A percentile compares a stretch with the other conserved stretches of the same genome.
These are phyloP conservation scores for Salix udensis DNA, from an alignment of 345 rosid genomes.

Conservation along the genomic window DNA sequence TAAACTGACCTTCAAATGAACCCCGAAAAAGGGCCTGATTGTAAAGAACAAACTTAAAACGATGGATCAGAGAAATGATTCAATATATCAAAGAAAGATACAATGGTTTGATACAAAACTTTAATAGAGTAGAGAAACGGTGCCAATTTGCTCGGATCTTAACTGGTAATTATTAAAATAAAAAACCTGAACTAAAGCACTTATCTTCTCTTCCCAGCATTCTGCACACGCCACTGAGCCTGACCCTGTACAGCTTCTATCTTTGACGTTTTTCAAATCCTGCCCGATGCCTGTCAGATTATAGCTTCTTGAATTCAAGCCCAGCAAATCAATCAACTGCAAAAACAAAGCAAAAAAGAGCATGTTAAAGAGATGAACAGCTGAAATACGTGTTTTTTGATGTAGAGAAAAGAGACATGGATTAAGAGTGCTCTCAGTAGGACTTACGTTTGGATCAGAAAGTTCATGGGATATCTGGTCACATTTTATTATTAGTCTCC, in stretches of 20 bases:
- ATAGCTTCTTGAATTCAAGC: slow-evolving; percentile 2
- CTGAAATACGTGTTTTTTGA: not conserved
- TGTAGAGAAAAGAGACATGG: not conserved
- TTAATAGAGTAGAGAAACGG: too few relatives aligned
- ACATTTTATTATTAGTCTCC: not conserved
- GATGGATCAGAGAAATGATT: too few relatives aligned
- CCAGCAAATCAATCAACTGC: slow-evolving; percentile 13
- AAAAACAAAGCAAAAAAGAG: not conserved
- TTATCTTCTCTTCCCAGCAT: not conserved
- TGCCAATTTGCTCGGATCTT: too few relatives aligned
- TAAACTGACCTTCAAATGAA: not conserved
- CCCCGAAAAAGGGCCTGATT: not conserved
- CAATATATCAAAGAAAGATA: too few relatives aligned
- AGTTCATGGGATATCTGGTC: not conserved
- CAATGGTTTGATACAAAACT: too few relatives aligned
- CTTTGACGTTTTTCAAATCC: not conserved
- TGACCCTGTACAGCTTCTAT: not conserved
- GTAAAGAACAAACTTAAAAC: not conserved
- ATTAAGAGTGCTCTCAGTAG: not conserved
- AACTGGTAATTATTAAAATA: too few relatives aligned
- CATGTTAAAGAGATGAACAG: not conserved
- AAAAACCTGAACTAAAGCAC: not conserved
- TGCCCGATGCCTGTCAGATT: not conserved
- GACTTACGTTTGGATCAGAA: slow-evolving; percentile 12
- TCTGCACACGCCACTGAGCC: not conserved